phyloP scores from a whole-genome alignment of 2,329 filamentous ascomycete genomes.

The Fonsecaea erecta region DNA sequence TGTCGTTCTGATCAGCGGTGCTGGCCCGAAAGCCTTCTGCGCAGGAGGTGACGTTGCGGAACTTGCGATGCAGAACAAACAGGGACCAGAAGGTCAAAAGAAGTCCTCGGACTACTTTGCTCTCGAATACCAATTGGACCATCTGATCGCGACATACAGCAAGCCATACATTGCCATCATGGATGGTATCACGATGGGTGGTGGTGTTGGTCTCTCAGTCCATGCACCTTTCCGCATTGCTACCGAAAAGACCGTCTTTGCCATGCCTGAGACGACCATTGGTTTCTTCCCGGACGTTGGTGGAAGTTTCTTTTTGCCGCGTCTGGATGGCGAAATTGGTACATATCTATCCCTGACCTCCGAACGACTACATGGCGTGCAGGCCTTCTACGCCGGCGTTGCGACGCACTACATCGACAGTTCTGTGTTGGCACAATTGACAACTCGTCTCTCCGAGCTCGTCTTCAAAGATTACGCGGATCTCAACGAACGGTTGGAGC shows the following conservation, averaged over 20 bases:
- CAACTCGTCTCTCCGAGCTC: slow-evolving; percentile 84
- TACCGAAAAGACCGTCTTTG: slow-evolving; percentile 92
- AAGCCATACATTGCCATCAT: slow-evolving; percentile 96
- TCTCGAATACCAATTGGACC: slow-evolving; percentile 94
- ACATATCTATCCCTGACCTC: slow-evolving; percentile 94
- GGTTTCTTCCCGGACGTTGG: slow-evolving; percentile 99
- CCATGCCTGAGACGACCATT: slow-evolving; percentile 98
- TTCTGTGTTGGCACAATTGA: slow-evolving; percentile 77
- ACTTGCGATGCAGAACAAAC: slow-evolving; percentile 73
- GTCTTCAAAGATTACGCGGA: slow-evolving; percentile 78
- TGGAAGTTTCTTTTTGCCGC: slow-evolving; percentile 91
- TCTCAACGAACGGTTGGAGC: slow-evolving; percentile 65
- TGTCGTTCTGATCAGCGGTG: slow-evolving; percentile 87
- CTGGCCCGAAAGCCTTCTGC: slow-evolving; percentile 83
- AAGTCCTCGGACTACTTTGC: slow-evolving; percentile 84
- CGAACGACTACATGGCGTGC: slow-evolving; percentile 77
- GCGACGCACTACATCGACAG: slow-evolving; percentile 97
- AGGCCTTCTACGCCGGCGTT: slow-evolving; percentile 87
- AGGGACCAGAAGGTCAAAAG: slow-evolving; percentile 71
- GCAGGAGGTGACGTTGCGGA: slow-evolving; percentile 88
- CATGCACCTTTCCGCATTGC: slow-evolving; percentile 97
- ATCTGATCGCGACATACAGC: slow-evolving; percentile 87
- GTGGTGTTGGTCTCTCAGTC: slow-evolving; percentile 89
- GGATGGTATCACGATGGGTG: slow-evolving; percentile 98
- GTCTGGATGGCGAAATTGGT: slow-evolving; percentile 82